phyloP scores from a whole-genome alignment of 148 eudicot species.

The Heliamphora exappendiculata region DNA sequence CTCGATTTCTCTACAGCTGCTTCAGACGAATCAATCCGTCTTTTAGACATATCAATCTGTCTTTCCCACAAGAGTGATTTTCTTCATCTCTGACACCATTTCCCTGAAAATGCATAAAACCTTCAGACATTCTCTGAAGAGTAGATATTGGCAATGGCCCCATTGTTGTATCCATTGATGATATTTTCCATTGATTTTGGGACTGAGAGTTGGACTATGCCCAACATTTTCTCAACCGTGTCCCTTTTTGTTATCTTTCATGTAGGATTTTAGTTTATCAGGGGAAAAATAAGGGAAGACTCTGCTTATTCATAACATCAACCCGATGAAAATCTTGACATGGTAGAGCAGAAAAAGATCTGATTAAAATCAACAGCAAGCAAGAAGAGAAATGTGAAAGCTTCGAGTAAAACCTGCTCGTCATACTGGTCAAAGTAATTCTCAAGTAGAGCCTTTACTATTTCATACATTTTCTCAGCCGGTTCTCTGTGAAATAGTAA shows the following conservation, averaged over 20 bases:
- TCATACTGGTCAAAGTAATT: conserved; percentile 21
- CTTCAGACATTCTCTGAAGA: neutral
- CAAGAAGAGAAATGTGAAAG: conserved; percentile 2
- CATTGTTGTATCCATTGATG: neutral
- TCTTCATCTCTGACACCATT: too few relatives aligned
- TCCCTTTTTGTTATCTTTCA: neutral
- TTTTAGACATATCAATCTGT: too few relatives aligned
- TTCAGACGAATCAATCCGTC: too few relatives aligned
- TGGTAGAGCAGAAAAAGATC: neutral
- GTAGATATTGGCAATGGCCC: neutral
- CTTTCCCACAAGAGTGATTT: too few relatives aligned
- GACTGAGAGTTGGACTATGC: neutral
- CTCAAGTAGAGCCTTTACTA: conserved; percentile 33
- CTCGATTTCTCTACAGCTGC: too few relatives aligned
- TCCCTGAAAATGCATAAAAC: neutral
- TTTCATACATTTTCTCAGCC: conserved; percentile 37
- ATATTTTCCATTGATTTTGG: neutral
- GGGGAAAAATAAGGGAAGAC: neutral
- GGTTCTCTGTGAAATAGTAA: conserved; percentile 23
- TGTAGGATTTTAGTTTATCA: neutral
- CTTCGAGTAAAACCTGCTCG: conserved; percentile 34
- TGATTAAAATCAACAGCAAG: conserved; percentile 11
- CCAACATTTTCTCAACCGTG: neutral
- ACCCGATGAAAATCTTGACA: neutral
- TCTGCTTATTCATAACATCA: neutral